Conservation (phyloP, 2,329 filamentous ascomycete genomes). For the Tympanopsis confertula region DNA sequence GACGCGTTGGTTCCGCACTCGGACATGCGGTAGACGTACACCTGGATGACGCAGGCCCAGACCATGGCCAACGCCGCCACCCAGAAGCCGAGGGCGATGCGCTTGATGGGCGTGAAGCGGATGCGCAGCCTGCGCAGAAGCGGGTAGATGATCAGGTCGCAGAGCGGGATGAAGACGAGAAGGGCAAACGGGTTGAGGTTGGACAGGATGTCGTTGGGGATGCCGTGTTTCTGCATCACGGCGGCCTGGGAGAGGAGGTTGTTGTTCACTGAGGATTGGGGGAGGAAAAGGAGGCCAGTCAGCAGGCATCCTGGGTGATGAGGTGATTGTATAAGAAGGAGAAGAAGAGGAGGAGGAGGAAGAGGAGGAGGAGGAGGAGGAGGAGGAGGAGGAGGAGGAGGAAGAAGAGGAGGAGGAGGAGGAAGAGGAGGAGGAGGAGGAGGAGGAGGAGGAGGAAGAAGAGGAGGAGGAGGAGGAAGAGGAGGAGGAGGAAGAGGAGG, state of each 20-base stretch:
- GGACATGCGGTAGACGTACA: slow-evolving; percentile 52
- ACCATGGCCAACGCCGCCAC: slow-evolving; percentile 51
- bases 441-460: too few relatives aligned
- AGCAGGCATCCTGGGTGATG: too few relatives aligned
- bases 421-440: too few relatives aligned
- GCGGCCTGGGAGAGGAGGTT: slow-evolving; percentile 53
- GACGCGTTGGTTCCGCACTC: slow-evolving; percentile 45
- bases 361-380: too few relatives aligned
- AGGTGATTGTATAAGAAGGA: too few relatives aligned
- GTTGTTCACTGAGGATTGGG: slow-evolving; percentile 30
- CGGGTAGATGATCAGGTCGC: slow-evolving; percentile 61
- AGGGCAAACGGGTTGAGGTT: slow-evolving; percentile 68
- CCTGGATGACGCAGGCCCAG: slow-evolving; percentile 41
- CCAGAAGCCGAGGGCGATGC: slow-evolving; percentile 61
- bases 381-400: too few relatives aligned
- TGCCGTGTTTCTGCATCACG: slow-evolving; percentile 54
- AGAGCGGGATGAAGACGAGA: slow-evolving; percentile 63
- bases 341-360: too few relatives aligned
- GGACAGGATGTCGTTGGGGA: slow-evolving; percentile 68
- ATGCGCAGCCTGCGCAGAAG: slow-evolving; percentile 49
- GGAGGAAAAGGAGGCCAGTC: too few relatives aligned
- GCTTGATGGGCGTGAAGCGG: slow-evolving; percentile 64
- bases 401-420: too few relatives aligned
- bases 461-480: too few relatives aligned
- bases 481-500: too few relatives aligned